Evolutionary conservation across 2,329 filamentous ascomycete genomes (phyloP), one percentile per base, ranked within the genome.

Genomic region (Aspergillus ochraceoroseus): DNA sequence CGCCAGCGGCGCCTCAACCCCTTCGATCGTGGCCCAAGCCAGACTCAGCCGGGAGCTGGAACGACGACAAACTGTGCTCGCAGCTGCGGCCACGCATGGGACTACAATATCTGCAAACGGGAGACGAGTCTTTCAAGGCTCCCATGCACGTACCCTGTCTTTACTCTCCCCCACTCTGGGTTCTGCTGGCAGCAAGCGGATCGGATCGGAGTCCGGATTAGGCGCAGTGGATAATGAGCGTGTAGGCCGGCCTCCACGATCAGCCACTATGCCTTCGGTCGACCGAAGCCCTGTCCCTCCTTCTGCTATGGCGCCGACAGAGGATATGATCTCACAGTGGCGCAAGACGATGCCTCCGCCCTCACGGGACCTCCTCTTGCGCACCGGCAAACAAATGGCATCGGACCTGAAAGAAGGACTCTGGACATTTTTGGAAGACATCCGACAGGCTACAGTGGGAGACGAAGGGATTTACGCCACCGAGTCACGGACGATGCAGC

Each of bases 401-500:
- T 84, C 86, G 44, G 92, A 95, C 65, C 81, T 98, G 63, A 87
- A 83, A 61, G 80, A 92, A 36, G 90, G 92, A 2, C 70, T 98
- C 33, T 89, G 85, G 80, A 95, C 87, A 1, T 98, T 98, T 65
- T 80, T 95, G 44, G 92, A 96, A 62, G 92, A 98, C 59, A 80
- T 98, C 32, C 78, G 89, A 51, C 92, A 96, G 65, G 94, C 90
- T 9, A 95, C 92, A 0, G 88, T 98, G 5, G 92, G 92, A 15
- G 92, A 98, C 39, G 92, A 98, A 68, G 86, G 82, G 11, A 79
- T 87, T 48, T 80, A 73, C 45, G 82, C 79, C 28, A 68, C 67
- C 22, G 63, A 65, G 46, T 58, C 65, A 46, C 51, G 67, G 43
- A 54, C 57, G 41, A 49, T 59, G 46, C 53, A 62, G 32, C 47